These are phyloP conservation scores for Agarophyton chilense DNA, from an alignment of 23 red algal genomes.

Conservation along the genomic window DNA sequence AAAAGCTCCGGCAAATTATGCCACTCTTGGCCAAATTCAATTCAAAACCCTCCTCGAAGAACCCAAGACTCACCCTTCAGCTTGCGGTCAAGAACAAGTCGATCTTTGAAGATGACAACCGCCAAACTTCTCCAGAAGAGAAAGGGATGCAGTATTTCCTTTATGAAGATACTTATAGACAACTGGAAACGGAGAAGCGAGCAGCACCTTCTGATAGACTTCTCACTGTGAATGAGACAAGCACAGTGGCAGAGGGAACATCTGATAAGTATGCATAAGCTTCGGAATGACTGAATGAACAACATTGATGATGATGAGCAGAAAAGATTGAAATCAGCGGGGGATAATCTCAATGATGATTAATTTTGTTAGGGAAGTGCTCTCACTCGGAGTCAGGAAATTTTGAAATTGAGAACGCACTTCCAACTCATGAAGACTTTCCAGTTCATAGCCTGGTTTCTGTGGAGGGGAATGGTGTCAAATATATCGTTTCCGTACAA, in stretches of 20 bases:
- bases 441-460: neutral
- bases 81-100: neutral
- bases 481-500: conserved; percentile 61
- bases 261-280: conserved; percentile 31
- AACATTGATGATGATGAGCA: conserved; percentile 46
- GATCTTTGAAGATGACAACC: conserved; percentile 23
- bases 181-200: conserved; percentile 54
- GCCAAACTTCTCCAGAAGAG: no score
- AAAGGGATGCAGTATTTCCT: neutral
- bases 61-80: neutral
- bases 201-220: conserved; percentile 52
- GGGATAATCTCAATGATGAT: neutral
- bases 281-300: conserved; percentile 43
- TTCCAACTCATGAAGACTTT: neutral
- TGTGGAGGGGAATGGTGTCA: neutral
- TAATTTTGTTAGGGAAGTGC: neutral
- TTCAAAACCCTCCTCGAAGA: neutral
- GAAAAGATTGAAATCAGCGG: neutral
- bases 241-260: conserved; percentile 46
- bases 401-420: conserved; percentile 26
- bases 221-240: conserved; percentile 57
- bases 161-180: conserved; percentile 53
- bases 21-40: conserved; percentile 11
- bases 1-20: conserved; percentile 44
- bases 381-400: neutral